Percentiles rank a stretch among this genome's conserved stretches.
phyloP scores from a whole-genome alignment of 2,329 filamentous ascomycete species.

The Sporothrix phasma region DNA sequence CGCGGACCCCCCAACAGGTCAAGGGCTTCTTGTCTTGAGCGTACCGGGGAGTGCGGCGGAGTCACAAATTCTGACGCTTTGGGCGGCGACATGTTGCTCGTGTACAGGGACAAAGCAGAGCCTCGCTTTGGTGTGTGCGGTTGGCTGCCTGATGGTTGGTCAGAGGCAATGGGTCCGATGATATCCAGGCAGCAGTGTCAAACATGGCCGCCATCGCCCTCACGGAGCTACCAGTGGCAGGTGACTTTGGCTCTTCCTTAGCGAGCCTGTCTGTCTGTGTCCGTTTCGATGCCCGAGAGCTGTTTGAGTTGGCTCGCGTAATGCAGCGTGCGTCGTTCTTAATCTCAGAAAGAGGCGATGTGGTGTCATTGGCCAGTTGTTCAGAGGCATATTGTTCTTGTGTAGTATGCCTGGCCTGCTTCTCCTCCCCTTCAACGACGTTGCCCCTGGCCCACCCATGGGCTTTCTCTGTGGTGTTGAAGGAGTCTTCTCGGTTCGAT shows the following conservation, averaged over 20 bases:
- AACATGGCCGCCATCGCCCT: conserved; percentile 45
- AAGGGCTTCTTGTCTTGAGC: neutral
- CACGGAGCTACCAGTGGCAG: conserved; percentile 24
- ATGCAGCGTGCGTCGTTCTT: conserved; percentile 10
- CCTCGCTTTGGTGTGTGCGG: conserved; percentile 16
- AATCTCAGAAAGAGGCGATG: conserved; percentile 12
- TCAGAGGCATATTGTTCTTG: neutral
- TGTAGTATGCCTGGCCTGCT: neutral
- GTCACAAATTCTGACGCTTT: conserved; percentile 2
- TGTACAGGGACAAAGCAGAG: conserved; percentile 22
- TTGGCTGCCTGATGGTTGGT: neutral
- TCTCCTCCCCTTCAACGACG: neutral
- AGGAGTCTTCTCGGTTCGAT: neutral
- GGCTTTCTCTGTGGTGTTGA: neutral
- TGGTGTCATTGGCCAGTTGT: neutral
- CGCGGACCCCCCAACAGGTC: neutral
- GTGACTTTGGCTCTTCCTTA: conserved; percentile 21
- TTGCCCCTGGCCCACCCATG: neutral
- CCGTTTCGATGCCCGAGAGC: neutral
- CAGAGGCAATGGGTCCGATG: neutral
- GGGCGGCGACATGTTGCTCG: conserved; percentile 17
- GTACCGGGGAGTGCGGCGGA: neutral
- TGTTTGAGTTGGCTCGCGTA: neutral
- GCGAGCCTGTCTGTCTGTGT: neutral
- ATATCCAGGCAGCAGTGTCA: conserved; percentile 28